Evolutionary conservation across 140 eudicot species (phyloP), one percentile per base, ranked within the genome.

Genomic region (Cichorium intybus): DNA sequence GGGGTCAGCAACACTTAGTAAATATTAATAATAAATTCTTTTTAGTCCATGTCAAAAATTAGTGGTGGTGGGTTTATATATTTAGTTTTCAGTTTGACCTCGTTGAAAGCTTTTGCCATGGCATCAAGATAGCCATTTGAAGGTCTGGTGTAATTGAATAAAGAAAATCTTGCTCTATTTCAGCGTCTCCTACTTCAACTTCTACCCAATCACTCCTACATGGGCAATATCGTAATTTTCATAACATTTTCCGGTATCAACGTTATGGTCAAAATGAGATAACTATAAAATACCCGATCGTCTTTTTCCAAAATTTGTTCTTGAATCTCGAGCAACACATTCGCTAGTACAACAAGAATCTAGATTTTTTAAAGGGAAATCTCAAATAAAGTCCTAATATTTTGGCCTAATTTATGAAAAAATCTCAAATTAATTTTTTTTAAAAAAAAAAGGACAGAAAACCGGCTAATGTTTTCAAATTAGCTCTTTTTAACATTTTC

Each of bases 121-220:
- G 95, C 84, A 72, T 86, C 95, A 29, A 91, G 85, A 69, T 82
- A 83, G 7, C 82, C 86, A 57, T 82, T 47, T 16, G 86, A 58
- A 8, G 94, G 89, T 73, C 86, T 79, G 64, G 83, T 69, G 74
- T 77, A 26, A 78, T 68, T 7, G 88, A 62, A 71, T 50, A 75
- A 28, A 77, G 66, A 28, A 82, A 79, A 57, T 78, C 84, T 72
- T 72, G 77, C 62, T 80, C 77, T 10, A 64, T 58, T 56, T 84
- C 88, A 5, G 52, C 69, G 64, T 87, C 88, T 67, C 72, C 94
- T 27, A 80, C 84, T 48, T 80, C 75, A 51, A 81, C 83, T 82
- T 91, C 95, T 76, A 87, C 98, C 96, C 96, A 91, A 33, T 91
- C 98, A 83, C 89, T 85, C 96, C 96, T 91, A 89, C 65, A 45